Conservation (phyloP, 2,329 filamentous ascomycete genomes). For the Claviceps spartinae region DNA sequence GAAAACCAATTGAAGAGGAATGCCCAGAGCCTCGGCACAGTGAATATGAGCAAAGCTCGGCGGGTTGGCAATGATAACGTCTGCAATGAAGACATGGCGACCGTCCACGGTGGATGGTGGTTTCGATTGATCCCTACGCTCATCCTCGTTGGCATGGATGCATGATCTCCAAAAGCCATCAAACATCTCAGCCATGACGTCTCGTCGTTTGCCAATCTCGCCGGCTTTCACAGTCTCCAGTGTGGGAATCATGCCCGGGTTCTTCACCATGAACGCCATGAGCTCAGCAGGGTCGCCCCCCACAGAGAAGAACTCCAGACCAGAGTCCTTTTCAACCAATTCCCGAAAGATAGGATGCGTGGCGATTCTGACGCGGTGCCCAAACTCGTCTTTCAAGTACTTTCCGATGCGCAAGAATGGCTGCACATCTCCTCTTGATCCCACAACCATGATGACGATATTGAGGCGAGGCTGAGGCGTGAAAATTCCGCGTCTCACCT, state of each 20-base stretch:
- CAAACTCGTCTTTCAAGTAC: conserved; percentile 55
- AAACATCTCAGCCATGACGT: conserved; percentile 70
- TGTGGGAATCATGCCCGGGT: conserved; percentile 63
- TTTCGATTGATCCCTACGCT: conserved; percentile 37
- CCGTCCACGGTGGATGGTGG: conserved; percentile 3
- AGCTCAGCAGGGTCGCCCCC: conserved; percentile 68
- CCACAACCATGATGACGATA: conserved; percentile 75
- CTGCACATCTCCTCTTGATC: conserved; percentile 66
- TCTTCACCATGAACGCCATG: conserved; percentile 85
- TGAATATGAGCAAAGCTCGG: conserved; percentile 67
- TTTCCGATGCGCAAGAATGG: conserved; percentile 66
- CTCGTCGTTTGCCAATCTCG: conserved; percentile 53
- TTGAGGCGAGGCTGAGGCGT: conserved; percentile 43
- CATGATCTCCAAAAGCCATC: conserved; percentile 72
- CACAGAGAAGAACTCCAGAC: conserved; percentile 67
- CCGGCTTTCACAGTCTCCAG: conserved; percentile 59
- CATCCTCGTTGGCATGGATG: conserved; percentile 56
- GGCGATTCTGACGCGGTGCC: conserved; percentile 63
- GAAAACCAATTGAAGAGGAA: conserved; percentile 77
- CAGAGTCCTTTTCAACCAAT: conserved; percentile 59
- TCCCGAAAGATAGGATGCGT: conserved; percentile 67
- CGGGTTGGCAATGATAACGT: conserved; percentile 78
- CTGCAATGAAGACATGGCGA: conserved; percentile 45
- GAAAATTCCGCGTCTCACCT: conserved; percentile 16
- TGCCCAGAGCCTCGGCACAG: conserved; percentile 64